Evolutionary conservation across 768 basidiomycete species (phyloP), one percentile per base, ranked within the genome.

Genomic region (Arthromyces matolae): DNA sequence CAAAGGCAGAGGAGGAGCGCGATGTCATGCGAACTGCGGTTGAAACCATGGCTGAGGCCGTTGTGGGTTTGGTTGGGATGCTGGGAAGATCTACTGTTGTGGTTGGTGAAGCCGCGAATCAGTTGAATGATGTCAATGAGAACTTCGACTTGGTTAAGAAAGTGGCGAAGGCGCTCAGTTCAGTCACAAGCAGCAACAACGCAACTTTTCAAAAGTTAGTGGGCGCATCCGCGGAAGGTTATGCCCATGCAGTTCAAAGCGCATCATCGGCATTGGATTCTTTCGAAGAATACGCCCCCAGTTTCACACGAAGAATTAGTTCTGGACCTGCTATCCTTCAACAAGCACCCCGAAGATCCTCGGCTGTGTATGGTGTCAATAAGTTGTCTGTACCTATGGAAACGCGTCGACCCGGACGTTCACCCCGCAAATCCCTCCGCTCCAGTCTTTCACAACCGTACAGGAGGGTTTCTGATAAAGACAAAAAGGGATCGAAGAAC

Each of bases 41-140:
- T 14, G 71, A 69, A 27, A 75, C 78, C 47, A 85, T 93, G 69
- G 78, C 84, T 1, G 76, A 78, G 57, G 70, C 84, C 28, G 69
- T 89, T 50, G 80, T 90, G 22, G 74, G 73, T 52, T 73, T 93
- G n/a, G 68, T 91, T 23, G 88, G 89, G 12, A 83, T 92, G 76
- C 72, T 93, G 18, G 87, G 87, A 29, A 73, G 88, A 53, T 88
- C 85, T 59, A 89, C 84, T 4, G 78, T 84, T 37, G 76, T 84
- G 63, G 71, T 91, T 23, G 80, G 76, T 10, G 85, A 90, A 49
- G 68, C 74, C 47, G 64, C 79, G 61, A 63, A 66, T 50, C 50
- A 66, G 49, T 33, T 81, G 62, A 46, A 69, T 27, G 60, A 54
- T 16, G 23, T 40, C n/a, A 71, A 73, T 53, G 68, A 69, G 1